These are phyloP conservation scores for Trichocladium uniseriatum DNA, from an alignment of 495 filamentous ascomycete genomes.

Conservation along the genomic window DNA sequence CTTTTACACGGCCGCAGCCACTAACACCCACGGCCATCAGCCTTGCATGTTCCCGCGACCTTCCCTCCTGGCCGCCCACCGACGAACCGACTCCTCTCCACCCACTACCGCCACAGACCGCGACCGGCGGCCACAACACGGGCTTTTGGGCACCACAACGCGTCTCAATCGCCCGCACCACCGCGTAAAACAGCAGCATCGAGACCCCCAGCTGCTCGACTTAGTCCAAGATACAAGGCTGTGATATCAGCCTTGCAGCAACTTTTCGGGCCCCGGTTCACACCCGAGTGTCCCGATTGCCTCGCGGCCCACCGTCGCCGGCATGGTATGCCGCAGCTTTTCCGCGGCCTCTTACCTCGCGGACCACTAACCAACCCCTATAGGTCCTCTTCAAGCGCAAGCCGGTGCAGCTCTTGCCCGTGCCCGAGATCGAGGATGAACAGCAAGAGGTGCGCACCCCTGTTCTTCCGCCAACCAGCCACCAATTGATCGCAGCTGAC, in stretches of 20 bases:
- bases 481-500: slow-evolving; percentile 4
- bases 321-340: slow-evolving; percentile 22
- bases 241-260: slow-evolving; percentile 33
- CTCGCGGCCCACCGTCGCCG: slow-evolving; percentile 7
- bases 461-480: background rate
- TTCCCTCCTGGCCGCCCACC: slow-evolving; percentile 13
- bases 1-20: background rate
- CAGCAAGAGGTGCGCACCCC: slow-evolving; percentile 56
- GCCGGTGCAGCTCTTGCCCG: slow-evolving; percentile 73
- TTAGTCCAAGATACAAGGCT: slow-evolving; percentile 20
- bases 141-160: slow-evolving; percentile 17
- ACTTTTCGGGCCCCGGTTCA: slow-evolving; percentile 10
- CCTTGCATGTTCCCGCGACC: slow-evolving; percentile 9
- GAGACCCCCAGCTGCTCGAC: background rate
- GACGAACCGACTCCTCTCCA: slow-evolving; percentile 24
- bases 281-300: too few species aligned
- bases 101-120: slow-evolving; percentile 25
- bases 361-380: slow-evolving; percentile 10
- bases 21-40: background rate
- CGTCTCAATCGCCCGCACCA: slow-evolving; percentile 14
- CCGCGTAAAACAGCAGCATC: slow-evolving; percentile 3
- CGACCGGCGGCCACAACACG: slow-evolving; percentile 26
- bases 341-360: background rate
- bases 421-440: slow-evolving; percentile 67
- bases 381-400: slow-evolving; percentile 96